These are phyloP conservation scores for Paspalum vaginatum DNA, from an alignment of 176 grass and related monocot genomes.

Conservation along the genomic window DNA sequence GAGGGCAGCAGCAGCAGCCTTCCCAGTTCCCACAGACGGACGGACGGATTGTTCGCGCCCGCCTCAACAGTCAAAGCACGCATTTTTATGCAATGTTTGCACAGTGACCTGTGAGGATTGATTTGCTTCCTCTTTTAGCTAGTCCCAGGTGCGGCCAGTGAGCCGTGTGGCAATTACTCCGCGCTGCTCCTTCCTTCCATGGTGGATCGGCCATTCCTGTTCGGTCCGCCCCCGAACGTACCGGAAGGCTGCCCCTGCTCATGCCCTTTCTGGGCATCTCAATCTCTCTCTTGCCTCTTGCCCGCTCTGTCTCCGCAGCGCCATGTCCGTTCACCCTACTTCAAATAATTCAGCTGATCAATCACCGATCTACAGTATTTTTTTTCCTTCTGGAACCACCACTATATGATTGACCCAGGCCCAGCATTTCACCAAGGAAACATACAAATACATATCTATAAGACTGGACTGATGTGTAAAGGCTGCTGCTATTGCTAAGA, in stretches of 20 bases:
- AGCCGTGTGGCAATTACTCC: constrained; percentile 44
- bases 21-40: neutral
- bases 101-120: neutral
- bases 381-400: neutral
- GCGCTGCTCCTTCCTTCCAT: constrained; percentile 7
- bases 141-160: constrained; percentile 16
- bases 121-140: constrained; percentile 40
- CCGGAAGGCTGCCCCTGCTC: neutral
- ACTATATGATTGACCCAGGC: neutral
- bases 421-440: constrained; percentile 36
- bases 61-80: neutral
- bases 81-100: constrained; percentile 33
- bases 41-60: neutral
- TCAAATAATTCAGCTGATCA: constrained; percentile 20
- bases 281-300: neutral
- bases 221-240: neutral
- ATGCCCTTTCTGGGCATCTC: constrained; percentile 4
- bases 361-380: neutral
- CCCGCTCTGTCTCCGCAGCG: neutral
- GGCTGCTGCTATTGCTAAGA: too few species aligned
- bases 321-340: constrained; percentile 6
- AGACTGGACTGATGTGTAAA: neutral
- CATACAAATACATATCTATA: neutral
- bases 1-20: constrained; percentile 2
- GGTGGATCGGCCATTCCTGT: constrained; percentile 28